Base-by-base conservation (phyloP, 208 protist species). In the Acanthamoeba divionensis region DNA sequence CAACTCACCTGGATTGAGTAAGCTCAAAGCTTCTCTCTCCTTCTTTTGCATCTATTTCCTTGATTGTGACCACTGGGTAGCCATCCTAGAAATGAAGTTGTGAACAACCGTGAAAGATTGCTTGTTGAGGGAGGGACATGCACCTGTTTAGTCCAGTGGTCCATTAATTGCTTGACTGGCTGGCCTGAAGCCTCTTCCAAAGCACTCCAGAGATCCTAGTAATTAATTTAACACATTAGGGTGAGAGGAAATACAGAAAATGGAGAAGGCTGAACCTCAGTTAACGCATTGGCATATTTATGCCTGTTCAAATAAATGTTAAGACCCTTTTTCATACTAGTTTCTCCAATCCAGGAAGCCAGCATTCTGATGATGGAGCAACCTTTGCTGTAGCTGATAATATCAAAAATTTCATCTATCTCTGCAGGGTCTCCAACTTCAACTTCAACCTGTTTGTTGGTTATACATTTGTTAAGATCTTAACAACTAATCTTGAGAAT, bases 131-230 rank as follows among this genome's bases (percentile, higher is more conserved):
- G 36, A 13, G 97, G 98, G 91, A 97, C 98, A 55, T 97, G 97
- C 93, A 97, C 96, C 90, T 97, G 94, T 66, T 95, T 97, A 0
- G 97, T 98, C 92, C 97, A 99, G 66, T 91, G 95, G n/a, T 93
- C 93, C 96, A 99, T 98, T 10, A 97, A 91, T 67, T 96, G 93
- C 18, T 93, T 93, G 18, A 98, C 94, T 55, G 96, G 93, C 66
- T 96, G 86, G 33, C 96, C 93, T 26, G 96, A 71, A 4, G 94
- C 60, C 87, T 98, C 95, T 80, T 96, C 93, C 10, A 98, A 89
- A 13, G 97, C 96, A 66, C 96, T 93, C 98, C 98, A 99, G 29
- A 99, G 93, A 93, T 99, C 97, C 75, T 89, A 21, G n/a, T 24
- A 48, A 21, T 12, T 13, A 18, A 13, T 13, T 13, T 57, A 18